Conservation (phyloP, 192 early-diverging fungal genomes). For the Phycomyces nitens region DNA sequence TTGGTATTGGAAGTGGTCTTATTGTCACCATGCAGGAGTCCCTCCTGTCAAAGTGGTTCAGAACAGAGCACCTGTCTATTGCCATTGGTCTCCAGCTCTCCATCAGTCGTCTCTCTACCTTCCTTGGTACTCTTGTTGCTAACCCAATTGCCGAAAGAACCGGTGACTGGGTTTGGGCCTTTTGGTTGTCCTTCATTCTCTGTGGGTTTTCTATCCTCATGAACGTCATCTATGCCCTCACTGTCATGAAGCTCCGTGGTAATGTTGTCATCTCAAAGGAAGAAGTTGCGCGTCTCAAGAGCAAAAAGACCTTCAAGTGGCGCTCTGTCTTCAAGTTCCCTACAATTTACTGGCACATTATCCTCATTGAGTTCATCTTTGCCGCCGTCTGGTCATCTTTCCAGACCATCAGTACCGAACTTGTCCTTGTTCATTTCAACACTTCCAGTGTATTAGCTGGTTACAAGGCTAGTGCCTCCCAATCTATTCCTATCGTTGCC, state of each 20-base stretch:
- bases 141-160: constrained; percentile 52
- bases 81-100: constrained; percentile 71
- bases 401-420: constrained; percentile 36
- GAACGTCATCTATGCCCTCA: constrained; percentile 64
- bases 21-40: constrained; percentile 78
- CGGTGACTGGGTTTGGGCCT: constrained; percentile 40
- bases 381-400: constrained; percentile 45
- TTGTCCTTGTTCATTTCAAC: constrained; percentile 41
- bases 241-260: constrained; percentile 46
- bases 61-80: constrained; percentile 61
- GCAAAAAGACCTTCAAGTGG: constrained; percentile 54
- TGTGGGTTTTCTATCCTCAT: constrained; percentile 64
- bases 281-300: constrained; percentile 30
- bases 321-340: constrained; percentile 55
- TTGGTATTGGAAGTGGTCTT: constrained; percentile 68
- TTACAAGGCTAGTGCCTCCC: constrained; percentile 42
- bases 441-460: constrained; percentile 23
- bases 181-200: constrained; percentile 53
- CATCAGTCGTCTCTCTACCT: constrained; percentile 66
- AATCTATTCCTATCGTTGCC: constrained; percentile 53
- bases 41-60: constrained; percentile 72
- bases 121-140: constrained; percentile 62
- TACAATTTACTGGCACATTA: constrained; percentile 55
- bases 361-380: constrained; percentile 54
- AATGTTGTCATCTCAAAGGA: constrained; percentile 10